These are phyloP conservation scores for Grigorovia transvaalensis DNA, from an alignment of 805 yeast genomes.

Conservation along the genomic window DNA sequence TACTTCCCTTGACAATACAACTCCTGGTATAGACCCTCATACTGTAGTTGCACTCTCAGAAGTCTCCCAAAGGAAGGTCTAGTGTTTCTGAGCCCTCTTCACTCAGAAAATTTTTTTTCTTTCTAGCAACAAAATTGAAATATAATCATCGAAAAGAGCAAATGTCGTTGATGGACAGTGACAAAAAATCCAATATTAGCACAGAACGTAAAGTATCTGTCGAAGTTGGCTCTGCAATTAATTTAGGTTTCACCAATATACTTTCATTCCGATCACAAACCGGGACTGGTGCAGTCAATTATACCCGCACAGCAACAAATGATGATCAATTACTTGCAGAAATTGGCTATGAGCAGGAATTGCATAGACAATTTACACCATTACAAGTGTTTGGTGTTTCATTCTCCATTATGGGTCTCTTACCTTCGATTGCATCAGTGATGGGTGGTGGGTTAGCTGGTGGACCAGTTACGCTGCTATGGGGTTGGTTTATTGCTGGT, in stretches of 20 bases:
- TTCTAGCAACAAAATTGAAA: neutral
- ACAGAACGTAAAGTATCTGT: neutral
- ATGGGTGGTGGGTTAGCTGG: slow-evolving; percentile 44
- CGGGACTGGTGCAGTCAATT: slow-evolving; percentile 20
- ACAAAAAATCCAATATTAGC: neutral
- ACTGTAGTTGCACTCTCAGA: too few relatives aligned
- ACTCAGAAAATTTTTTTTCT: neutral
- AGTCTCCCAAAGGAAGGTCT: too few relatives aligned
- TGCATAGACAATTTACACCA: slow-evolving; percentile 49
- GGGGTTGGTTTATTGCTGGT: slow-evolving; percentile 61
- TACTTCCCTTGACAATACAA: too few relatives aligned
- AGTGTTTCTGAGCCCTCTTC: too few relatives aligned
- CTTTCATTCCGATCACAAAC: slow-evolving; percentile 11
- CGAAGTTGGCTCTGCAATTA: neutral
- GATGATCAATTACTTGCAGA: slow-evolving; percentile 21
- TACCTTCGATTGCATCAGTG: slow-evolving; percentile 53
- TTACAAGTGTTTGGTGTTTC: slow-evolving; percentile 62
- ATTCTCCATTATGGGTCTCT: slow-evolving; percentile 60
- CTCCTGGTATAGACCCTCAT: too few relatives aligned
- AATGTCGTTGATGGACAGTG: neutral
- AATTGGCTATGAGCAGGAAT: slow-evolving; percentile 63
- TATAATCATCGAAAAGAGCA: neutral
- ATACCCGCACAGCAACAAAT: slow-evolving; percentile 13
- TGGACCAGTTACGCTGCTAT: slow-evolving; percentile 50
- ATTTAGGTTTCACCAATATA: neutral